phyloP scores from a whole-genome alignment of 345 rosid species.

The Dipteronia sinensis region DNA sequence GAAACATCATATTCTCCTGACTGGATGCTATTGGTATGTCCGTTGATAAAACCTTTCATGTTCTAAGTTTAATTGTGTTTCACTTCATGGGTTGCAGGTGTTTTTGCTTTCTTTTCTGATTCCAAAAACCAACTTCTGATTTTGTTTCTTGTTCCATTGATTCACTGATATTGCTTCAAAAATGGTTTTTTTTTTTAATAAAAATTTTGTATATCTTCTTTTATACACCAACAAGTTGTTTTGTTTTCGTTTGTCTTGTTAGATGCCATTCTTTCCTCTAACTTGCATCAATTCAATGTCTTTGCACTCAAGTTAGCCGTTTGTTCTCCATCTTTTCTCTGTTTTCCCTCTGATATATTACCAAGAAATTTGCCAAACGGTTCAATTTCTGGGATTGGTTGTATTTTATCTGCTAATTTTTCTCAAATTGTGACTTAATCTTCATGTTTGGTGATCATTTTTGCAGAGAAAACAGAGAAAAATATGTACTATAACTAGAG shows the following conservation, averaged over 20 bases:
- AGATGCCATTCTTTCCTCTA: conserved; percentile 7
- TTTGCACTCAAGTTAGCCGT: conserved; percentile 9
- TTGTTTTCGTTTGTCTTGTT: not conserved
- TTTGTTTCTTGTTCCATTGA: not conserved
- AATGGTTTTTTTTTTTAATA: not conserved
- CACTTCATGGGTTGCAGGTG: not conserved
- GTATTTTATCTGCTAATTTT: not conserved
- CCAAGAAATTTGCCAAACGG: not conserved
- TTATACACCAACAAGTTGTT: not conserved
- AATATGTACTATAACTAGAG: not conserved
- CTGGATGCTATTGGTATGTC: conserved; percentile 18
- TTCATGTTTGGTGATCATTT: not conserved
- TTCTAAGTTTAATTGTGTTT: not conserved
- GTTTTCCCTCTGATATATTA: not conserved
- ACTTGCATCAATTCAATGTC: conserved; percentile 2
- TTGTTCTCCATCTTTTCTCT: not conserved
- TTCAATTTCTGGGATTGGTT: not conserved
- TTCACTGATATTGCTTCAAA: not conserved
- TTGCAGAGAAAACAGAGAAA: not conserved
- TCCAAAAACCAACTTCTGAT: not conserved
- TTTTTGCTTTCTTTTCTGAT: not conserved
- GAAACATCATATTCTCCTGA: conserved; percentile 14
- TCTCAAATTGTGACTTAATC: not conserved
- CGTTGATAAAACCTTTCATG: not conserved
- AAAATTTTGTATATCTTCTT: not conserved